Evolutionary conservation across 139 green algal genomes (phyloP), one percentile per base, ranked within the genome.

Genomic region (Closterium sp.): DNA sequence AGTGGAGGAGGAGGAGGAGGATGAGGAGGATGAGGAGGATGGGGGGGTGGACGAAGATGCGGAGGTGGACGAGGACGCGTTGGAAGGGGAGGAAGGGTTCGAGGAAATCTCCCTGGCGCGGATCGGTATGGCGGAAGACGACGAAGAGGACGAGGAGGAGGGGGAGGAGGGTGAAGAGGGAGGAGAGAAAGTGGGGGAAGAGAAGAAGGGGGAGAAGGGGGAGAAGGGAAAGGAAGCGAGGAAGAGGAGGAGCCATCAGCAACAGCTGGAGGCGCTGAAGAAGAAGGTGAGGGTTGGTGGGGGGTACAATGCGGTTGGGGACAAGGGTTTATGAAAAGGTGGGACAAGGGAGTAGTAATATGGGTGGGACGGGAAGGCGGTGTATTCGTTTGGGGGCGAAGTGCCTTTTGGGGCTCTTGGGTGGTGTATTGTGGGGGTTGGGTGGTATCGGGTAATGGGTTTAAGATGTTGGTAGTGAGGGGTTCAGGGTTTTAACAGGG

Each of bases 201-300:
- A n/a, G 35, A 84, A 89, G 7, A 89, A 8, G 90, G 89, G 19
- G 89, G 81, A 33, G 33, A 34, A 1, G 84, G 43, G 12, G 8
- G 43, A 69, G 43, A 69, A 55, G 36, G 36, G 36, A 6, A 88
- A 87, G 76, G 83, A 94, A 81, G 81, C 12, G 76, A 85, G n/a
- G 28, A 90, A 94, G 21, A 84, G 93, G 21, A 36, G 28, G 7
- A 85, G 76, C 30, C 96, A 97, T 93, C 96, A 96, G 90, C 91
- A 95, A 31, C 90, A 99, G 94, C 95, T 99, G 43, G 97, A 98
- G 87, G 94, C 95, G 3, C 94, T 99, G 0, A 92, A 94, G 84
- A 55, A 95, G 66, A 94, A 94, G 90, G 91, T 94, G 7, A 69
- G 43, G 12, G 43, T 9, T 69, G 43, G 43, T 28, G 43, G 21